A percentile compares a stretch with the other conserved stretches of the same genome.
Evolutionary conservation across 2,329 filamentous ascomycete genomes (phyloP).

Genomic region (Diaporthe sp.): DNA sequence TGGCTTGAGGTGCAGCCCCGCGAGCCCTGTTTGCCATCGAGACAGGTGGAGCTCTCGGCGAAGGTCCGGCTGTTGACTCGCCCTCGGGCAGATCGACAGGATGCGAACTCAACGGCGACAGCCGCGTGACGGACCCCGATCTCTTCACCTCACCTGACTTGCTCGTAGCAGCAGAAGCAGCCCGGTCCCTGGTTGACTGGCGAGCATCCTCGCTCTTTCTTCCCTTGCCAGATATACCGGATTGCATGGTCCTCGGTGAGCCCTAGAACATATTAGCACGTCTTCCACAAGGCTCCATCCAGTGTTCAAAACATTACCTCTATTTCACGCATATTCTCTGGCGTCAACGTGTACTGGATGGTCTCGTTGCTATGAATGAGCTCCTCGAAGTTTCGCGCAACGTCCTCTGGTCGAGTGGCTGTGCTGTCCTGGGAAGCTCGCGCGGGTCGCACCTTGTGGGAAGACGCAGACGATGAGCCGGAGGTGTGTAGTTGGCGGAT

Average conservation of each 20-base stretch:
- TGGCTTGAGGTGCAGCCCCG: constrained; percentile 59
- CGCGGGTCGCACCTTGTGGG: constrained; percentile 64
- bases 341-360: constrained; percentile 85
- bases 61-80: constrained; percentile 45
- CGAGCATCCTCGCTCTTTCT: constrained; percentile 63
- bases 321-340: constrained; percentile 82
- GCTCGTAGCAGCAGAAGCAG: constrained; percentile 62
- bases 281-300: not conserved
- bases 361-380: constrained; percentile 86
- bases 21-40: constrained; percentile 50
- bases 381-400: constrained; percentile 80
- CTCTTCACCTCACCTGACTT: constrained; percentile 52
- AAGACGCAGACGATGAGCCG: constrained; percentile 65
- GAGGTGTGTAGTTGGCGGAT: constrained; percentile 59
- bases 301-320: constrained; percentile 65
- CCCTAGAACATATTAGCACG: constrained; percentile 33
- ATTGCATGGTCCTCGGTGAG: constrained; percentile 36
- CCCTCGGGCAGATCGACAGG: constrained; percentile 44
- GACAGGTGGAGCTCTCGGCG: constrained; percentile 49
- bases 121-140: constrained; percentile 49
- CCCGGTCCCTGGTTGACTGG: constrained; percentile 54
- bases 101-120: constrained; percentile 54
- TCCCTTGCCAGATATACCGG: constrained; percentile 55
- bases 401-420: constrained; percentile 64
- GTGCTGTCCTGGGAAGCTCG: constrained; percentile 71